Conservation (phyloP, 345 rosid species). For the Camelina hispida region DNA sequence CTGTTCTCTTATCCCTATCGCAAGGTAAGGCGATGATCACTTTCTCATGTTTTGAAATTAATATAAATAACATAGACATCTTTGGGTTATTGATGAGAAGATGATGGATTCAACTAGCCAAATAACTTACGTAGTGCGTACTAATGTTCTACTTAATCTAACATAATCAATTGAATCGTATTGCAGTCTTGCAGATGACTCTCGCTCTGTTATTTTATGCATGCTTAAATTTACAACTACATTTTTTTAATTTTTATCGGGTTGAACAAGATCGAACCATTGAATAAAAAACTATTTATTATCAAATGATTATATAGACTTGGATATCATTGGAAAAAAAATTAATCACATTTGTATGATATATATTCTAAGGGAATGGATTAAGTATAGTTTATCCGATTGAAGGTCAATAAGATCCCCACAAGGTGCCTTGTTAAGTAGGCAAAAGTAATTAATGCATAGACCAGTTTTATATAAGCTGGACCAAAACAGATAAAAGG, state of each 20-base stretch:
- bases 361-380: background rate
- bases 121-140: background rate
- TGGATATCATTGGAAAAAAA: background rate
- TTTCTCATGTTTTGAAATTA: constrained; percentile 35
- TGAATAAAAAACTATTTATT: background rate
- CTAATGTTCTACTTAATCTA: background rate
- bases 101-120: constrained; percentile 11
- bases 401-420: constrained; percentile 31
- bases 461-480: constrained; percentile 13
- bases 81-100: constrained; percentile 7
- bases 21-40: constrained; percentile 16
- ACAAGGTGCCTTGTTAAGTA: constrained; percentile 41
- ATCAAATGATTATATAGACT: background rate
- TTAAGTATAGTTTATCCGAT: constrained; percentile 19
- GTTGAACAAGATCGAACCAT: background rate
- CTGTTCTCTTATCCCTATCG: constrained; percentile 37
- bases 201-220: background rate
- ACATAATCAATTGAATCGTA: background rate
- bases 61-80: background rate
- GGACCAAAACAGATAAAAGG: constrained; percentile 24
- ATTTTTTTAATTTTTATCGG: background rate
- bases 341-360: background rate
- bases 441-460: constrained; percentile 37
- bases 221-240: background rate
- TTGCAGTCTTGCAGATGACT: background rate